Evolutionary conservation across 2,329 filamentous ascomycete genomes (phyloP).

Genomic region (Sclerotinia subarctica): DNA sequence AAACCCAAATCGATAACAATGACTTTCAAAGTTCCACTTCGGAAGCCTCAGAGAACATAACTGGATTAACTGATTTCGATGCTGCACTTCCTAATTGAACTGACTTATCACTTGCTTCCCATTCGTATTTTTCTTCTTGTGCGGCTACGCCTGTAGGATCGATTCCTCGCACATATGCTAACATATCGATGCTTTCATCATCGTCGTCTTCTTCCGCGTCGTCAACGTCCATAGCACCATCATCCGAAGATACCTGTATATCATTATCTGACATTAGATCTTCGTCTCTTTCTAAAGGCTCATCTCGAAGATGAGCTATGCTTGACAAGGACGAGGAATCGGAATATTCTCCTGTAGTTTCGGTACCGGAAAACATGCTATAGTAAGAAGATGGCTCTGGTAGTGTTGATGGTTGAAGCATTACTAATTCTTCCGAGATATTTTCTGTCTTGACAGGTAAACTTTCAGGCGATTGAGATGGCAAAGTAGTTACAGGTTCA

Average conservation of each 20-base stretch:
- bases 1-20: too few species aligned
- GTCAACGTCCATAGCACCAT: not conserved
- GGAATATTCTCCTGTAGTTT: slow-evolving; percentile 1
- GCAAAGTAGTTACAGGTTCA: slow-evolving; percentile 1
- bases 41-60: not conserved
- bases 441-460: slow-evolving; percentile 1
- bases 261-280: not conserved
- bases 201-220: slow-evolving; percentile 7
- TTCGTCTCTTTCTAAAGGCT: not conserved
- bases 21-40: not conserved
- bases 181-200: slow-evolving; percentile 20
- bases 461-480: not conserved
- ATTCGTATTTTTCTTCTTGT: slow-evolving; percentile 12
- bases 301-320: slow-evolving; percentile 1
- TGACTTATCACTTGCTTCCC: slow-evolving; percentile 17
- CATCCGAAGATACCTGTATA: slow-evolving; percentile 11
- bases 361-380: not conserved
- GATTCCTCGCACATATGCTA: slow-evolving; percentile 1
- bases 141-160: slow-evolving; percentile 5
- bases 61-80: not conserved
- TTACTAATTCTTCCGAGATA: not conserved
- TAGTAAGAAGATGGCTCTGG: slow-evolving; percentile 15
- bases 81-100: slow-evolving; percentile 10
- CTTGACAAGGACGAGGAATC: not conserved
- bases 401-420: slow-evolving; percentile 15